Conservation (phyloP, 768 basidiomycete species). For the Termitomyces sp. region DNA sequence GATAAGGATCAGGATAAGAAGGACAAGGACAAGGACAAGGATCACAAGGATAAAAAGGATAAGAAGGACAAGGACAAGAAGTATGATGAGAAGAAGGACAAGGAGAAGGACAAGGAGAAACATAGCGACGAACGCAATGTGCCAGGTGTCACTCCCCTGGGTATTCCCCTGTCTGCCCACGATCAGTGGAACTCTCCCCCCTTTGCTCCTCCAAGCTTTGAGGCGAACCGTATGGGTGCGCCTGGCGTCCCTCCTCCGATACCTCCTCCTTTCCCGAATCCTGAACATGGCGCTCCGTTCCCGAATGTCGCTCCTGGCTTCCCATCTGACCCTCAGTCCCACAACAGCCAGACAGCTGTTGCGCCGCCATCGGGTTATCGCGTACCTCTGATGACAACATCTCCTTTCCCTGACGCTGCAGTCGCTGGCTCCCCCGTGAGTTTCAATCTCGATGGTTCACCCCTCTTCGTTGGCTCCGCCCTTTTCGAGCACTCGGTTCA, state of each 20-base stretch:
- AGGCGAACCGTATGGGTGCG: conserved; percentile 9
- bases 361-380: conserved; percentile 65
- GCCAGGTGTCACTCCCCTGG: not conserved
- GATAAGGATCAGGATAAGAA: conserved; percentile 17
- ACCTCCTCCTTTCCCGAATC: conserved; percentile 1
- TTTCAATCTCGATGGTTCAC: conserved; percentile 53
- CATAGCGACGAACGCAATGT: conserved; percentile 3
- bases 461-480: conserved; percentile 71
- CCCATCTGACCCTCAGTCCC: conserved; percentile 11
- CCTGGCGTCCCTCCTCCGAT: conserved; percentile 6
- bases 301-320: conserved; percentile 10
- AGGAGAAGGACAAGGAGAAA: conserved; percentile 12
- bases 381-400: conserved; percentile 40
- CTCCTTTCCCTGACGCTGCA: conserved; percentile 37
- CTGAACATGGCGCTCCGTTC: conserved; percentile 2
- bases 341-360: conserved; percentile 5
- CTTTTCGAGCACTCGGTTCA: conserved; percentile 64
- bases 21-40: conserved; percentile 16
- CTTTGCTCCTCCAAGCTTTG: conserved; percentile 14
- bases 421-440: conserved; percentile 47
- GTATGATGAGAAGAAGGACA: conserved; percentile 12
- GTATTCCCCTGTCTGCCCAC: conserved; percentile 1
- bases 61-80: conserved; percentile 20
- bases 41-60: conserved; percentile 15
- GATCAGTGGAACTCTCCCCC: conserved; percentile 17